Evolutionary conservation across 306 rosid species (phyloP).

Genomic region (Quercus wislizeni): DNA sequence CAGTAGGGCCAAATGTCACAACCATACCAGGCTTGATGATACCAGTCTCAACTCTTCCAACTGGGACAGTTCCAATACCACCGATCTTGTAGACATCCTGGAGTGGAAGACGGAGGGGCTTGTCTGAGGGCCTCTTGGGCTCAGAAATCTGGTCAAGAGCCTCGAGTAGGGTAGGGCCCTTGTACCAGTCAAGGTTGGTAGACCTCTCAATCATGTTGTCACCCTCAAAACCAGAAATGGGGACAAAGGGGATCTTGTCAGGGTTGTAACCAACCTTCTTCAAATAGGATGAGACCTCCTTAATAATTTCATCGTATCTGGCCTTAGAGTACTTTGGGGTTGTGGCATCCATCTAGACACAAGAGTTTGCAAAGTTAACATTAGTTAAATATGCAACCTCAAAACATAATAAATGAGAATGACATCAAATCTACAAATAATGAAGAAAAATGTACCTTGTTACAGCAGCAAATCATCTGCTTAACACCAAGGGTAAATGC

Average conservation of each 20-base stretch:
- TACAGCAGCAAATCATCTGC: constrained; percentile 45
- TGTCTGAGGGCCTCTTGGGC: constrained; percentile 40
- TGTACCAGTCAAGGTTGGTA: constrained; percentile 39
- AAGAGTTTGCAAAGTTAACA: not conserved
- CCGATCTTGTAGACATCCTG: constrained; percentile 40
- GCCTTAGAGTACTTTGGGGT: constrained; percentile 40
- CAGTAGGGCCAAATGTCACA: constrained; percentile 36
- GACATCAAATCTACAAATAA: not conserved
- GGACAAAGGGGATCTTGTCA: constrained; percentile 36
- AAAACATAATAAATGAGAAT: not conserved
- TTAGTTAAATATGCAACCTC: not conserved
- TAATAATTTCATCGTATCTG: constrained; percentile 35
- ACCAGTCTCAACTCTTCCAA: constrained; percentile 40
- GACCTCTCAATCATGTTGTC: constrained; percentile 41
- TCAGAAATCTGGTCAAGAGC: constrained; percentile 28
- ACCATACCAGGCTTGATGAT: constrained; percentile 36
- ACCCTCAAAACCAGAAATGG: constrained; percentile 45
- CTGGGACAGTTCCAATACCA: constrained; percentile 45
- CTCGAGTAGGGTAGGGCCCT: constrained; percentile 39
- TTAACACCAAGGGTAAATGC: constrained; percentile 49
- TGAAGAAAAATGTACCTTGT: constrained; percentile 22
- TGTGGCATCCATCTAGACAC: constrained; percentile 39
- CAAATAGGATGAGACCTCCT: constrained; percentile 35
- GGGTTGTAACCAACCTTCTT: constrained; percentile 40
- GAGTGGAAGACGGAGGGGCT: constrained; percentile 36